Percentiles rank a stretch among this genome's conserved stretches.
These are phyloP conservation scores for Hirschioporus abietinus DNA, from an alignment of 768 basidiomycete species.

Conservation along the genomic window DNA sequence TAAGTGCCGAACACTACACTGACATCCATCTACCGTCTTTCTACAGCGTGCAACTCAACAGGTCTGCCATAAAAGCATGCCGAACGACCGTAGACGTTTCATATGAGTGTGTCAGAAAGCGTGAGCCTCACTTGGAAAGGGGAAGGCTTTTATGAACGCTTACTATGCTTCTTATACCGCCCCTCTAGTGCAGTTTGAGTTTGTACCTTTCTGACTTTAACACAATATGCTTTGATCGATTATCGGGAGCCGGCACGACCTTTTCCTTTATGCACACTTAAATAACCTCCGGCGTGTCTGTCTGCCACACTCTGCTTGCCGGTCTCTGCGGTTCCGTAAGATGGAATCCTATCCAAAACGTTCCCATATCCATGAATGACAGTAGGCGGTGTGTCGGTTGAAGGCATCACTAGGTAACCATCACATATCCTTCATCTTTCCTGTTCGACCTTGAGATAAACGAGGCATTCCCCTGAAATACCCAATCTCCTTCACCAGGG, in stretches of 20 bases:
- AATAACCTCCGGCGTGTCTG: not conserved
- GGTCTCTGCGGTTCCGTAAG: conserved; percentile 1
- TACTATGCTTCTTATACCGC: too few relatives aligned
- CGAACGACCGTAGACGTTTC: too few relatives aligned
- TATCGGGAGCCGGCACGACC: too few relatives aligned
- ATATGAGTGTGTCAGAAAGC: too few relatives aligned
- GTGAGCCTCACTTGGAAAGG: too few relatives aligned
- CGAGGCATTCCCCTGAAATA: too few relatives aligned
- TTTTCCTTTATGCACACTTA: too few relatives aligned
- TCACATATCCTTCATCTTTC: not conserved
- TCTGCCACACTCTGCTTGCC: not conserved
- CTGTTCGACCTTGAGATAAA: not conserved
- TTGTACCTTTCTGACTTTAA: too few relatives aligned
- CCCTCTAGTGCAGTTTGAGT: too few relatives aligned
- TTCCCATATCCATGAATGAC: not conserved
- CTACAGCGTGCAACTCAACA: not conserved
- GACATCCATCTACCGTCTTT: not conserved
- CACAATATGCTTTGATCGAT: too few relatives aligned
- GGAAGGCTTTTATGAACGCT: too few relatives aligned
- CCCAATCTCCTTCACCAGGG: too few relatives aligned
- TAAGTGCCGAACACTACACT: not conserved
- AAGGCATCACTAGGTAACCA: not conserved
- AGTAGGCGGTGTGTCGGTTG: not conserved
- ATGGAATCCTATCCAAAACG: not conserved
- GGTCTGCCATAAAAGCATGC: not conserved